Evolutionary conservation across 768 basidiomycete species (phyloP), one percentile per base, ranked within the genome.

Genomic region (Cystoderma amianthinum): DNA sequence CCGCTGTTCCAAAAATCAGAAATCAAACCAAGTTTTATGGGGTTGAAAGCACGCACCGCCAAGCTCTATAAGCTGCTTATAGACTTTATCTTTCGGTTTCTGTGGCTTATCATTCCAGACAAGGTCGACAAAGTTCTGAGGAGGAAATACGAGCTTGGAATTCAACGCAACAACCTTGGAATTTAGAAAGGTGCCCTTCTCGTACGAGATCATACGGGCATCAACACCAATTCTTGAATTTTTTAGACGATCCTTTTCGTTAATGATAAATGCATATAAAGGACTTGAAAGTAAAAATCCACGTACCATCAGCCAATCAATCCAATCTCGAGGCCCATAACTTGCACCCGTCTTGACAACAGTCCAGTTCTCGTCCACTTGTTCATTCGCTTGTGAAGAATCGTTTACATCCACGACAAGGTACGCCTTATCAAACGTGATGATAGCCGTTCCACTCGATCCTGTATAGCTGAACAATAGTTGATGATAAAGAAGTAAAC

Each of bases 41-140:
- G 16, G 44, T 43, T 16, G 17, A 18, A 19, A 18, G 19, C 39
- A 52, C 60, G 36, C 48, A 69, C 79, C 83, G 7, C 85, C 73
- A 47, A 83, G 91, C 50, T 85, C 73, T n/a, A 78, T 63, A 7
- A 77, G 72, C 42, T 84, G 94, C n/a, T 80, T 62, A 55, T 74
- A 86, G 15, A 87, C 65, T 6, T 72, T 72, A 21, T 78, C 76
- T 46, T 67, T 74, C 6, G 85, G 78, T 44, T 85, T 82, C 3
- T 63, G 38, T 1, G 89, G 89, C 48, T 89, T 85, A 32, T 81
- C 76, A 46, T 75, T 76, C 89, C 92, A 93, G 32, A 82, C 65
- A 2, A 85, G 67, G 56, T 95, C 92, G 36, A 94, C 64, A 24
- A 92, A 70, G 58, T 95, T 95, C 57, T 87, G 79, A 7, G 84